Conservation (phyloP, 441 rosid species). For the Pelargonium cotyledonis region DNA sequence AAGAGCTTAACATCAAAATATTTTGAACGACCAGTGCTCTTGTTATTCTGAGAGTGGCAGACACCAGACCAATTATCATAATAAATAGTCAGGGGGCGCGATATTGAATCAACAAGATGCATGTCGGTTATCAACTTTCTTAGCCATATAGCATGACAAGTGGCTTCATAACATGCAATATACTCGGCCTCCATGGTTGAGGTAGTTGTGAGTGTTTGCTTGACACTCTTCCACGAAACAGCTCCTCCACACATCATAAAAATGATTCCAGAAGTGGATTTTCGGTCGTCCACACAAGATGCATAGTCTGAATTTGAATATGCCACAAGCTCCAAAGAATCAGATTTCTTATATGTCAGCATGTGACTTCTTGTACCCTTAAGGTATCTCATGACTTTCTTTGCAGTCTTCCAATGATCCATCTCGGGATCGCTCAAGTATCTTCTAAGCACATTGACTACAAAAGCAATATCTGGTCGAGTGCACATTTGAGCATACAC, state of each 20-base stretch:
- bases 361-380: not conserved
- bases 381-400: not conserved
- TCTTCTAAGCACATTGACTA: not conserved
- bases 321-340: not conserved
- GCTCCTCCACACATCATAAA: not conserved
- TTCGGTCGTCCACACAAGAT: not conserved
- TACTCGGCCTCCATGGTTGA: not conserved
- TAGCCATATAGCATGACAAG: not conserved
- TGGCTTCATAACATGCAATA: not conserved
- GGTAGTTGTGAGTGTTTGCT: not conserved
- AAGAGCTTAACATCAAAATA: too few species aligned
- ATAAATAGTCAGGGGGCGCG: too few species aligned
- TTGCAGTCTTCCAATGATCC: not conserved
- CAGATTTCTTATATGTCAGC: not conserved
- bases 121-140: too few species aligned
- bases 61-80: too few species aligned
- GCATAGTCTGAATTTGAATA: not conserved
- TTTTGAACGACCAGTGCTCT: too few species aligned
- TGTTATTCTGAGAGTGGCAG: too few species aligned
- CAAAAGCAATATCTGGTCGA: not conserved
- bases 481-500: not conserved
- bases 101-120: too few species aligned
- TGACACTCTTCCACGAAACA: not conserved
- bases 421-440: not conserved
- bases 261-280: not conserved